Conservation (phyloP, 176 grass and related monocot species). For the Carex myosuroides region DNA sequence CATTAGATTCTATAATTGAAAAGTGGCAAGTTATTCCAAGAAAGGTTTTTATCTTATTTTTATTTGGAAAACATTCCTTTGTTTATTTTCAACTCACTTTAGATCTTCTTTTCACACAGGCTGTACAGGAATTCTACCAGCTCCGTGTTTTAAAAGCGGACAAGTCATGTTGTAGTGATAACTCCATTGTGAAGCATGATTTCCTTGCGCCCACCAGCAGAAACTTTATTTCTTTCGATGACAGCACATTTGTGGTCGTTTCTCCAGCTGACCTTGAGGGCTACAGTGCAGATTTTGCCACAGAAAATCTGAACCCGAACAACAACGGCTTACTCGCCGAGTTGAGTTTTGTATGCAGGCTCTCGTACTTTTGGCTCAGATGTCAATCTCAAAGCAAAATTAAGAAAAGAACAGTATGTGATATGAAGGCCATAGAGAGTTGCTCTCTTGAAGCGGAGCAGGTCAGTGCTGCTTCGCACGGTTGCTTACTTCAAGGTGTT, state of each 20-base stretch:
- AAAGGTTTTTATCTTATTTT: not conserved
- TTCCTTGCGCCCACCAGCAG: constrained; percentile 21
- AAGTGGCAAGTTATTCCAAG: not conserved
- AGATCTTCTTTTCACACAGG: constrained; percentile 29
- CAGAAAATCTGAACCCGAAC: constrained; percentile 31
- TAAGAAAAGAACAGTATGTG: constrained; percentile 11
- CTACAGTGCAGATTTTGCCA: constrained; percentile 33
- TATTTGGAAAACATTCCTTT: not conserved
- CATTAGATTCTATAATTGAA: not conserved
- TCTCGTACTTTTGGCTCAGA: constrained; percentile 66
- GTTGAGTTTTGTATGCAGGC: constrained; percentile 63
- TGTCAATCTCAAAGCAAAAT: constrained; percentile 24
- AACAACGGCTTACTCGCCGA: constrained; percentile 53
- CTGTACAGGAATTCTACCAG: constrained; percentile 69
- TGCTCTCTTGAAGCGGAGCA: constrained; percentile 65
- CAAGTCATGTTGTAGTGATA: constrained; percentile 14
- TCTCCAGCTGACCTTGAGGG: constrained; percentile 76
- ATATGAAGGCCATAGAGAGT: constrained; percentile 40
- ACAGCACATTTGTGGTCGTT: constrained; percentile 65
- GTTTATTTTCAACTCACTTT: not conserved
- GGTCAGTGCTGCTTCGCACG: constrained; percentile 20
- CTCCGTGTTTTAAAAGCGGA: constrained; percentile 41
- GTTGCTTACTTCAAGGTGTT: constrained; percentile 48
- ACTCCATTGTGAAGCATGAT: constrained; percentile 30
- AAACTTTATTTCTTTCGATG: constrained; percentile 58